phyloP scores from a whole-genome alignment of 768 basidiomycete species.

The Lentinula boryana region DNA sequence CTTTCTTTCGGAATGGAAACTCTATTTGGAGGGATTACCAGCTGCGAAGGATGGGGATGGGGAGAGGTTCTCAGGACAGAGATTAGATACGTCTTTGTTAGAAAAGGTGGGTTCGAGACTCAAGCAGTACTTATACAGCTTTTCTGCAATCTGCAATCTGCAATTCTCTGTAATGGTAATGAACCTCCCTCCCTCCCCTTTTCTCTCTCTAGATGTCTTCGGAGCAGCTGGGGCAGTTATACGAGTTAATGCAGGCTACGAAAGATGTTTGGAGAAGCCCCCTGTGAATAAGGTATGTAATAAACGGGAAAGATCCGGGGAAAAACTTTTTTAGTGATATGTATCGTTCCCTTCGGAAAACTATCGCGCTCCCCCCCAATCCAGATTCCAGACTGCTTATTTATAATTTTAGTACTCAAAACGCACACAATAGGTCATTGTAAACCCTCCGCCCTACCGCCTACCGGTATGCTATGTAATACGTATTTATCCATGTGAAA shows the following conservation, averaged over 20 bases:
- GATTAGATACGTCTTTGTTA: conserved; percentile 61
- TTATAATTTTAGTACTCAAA: no score
- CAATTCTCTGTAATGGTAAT: neutral
- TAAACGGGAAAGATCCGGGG: neutral
- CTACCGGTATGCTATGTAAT: neutral
- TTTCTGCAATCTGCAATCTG: neutral
- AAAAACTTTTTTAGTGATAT: neutral
- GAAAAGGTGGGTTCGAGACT: conserved; percentile 56
- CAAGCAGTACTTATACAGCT: neutral
- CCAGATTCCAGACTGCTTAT: no score
- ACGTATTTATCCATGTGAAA: neutral
- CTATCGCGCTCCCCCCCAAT: no score
- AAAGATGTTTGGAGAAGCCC: conserved; percentile 87
- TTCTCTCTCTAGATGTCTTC: conserved; percentile 60
- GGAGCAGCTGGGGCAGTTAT: conserved; percentile 90
- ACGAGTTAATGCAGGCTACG: conserved; percentile 90
- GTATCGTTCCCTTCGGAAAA: neutral
- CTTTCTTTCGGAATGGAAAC: conserved; percentile 93
- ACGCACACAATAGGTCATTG: neutral
- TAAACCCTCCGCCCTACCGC: neutral
- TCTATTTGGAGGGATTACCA: conserved; percentile 75
- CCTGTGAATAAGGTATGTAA: neutral
- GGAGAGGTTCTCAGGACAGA: conserved; percentile 53
- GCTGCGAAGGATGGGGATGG: conserved; percentile 36
- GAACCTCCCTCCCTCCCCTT: neutral